These are phyloP conservation scores for Moesziomyces antarcticus DNA, from an alignment of 1,284 basidiomycete species.

Conservation along the genomic window DNA sequence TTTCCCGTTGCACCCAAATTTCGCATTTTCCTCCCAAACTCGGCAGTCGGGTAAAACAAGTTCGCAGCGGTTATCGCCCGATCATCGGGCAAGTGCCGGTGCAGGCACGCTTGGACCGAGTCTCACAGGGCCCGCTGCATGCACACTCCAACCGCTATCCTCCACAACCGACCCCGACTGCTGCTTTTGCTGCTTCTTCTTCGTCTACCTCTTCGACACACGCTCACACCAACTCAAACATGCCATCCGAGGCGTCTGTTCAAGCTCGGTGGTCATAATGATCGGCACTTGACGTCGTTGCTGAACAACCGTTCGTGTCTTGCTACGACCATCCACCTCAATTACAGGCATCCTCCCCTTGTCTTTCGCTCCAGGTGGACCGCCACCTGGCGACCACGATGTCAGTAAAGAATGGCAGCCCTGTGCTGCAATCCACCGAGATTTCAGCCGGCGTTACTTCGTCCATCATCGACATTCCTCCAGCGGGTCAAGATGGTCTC, in stretches of 20 bases:
- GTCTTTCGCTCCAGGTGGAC: too few species aligned
- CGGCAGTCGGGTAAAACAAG: conserved; percentile 22
- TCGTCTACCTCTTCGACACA: too few species aligned
- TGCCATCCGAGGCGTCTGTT: too few species aligned
- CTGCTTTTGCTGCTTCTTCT: not conserved
- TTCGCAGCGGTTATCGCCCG: conserved; percentile 3
- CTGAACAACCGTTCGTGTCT: too few species aligned
- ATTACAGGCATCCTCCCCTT: too few species aligned
- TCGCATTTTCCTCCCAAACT: conserved; percentile 1
- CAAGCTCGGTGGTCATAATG: too few species aligned
- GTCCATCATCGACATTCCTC: conserved; percentile 17
- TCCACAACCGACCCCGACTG: not conserved
- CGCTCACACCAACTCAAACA: too few species aligned
- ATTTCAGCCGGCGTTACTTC: conserved; percentile 28
- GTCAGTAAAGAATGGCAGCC: conserved; percentile 17
- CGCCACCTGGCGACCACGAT: not conserved
- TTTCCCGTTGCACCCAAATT: not conserved
- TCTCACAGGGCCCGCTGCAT: not conserved
- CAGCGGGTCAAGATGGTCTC: conserved; percentile 41
- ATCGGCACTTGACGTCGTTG: too few species aligned
- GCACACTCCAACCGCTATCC: not conserved
- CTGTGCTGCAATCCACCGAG: conserved; percentile 34
- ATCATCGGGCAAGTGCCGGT: conserved; percentile 17
- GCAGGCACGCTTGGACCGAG: not conserved
- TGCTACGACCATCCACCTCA: too few species aligned